phyloP scores from a whole-genome alignment of 345 rosid species.

The Ceriops tagal region DNA sequence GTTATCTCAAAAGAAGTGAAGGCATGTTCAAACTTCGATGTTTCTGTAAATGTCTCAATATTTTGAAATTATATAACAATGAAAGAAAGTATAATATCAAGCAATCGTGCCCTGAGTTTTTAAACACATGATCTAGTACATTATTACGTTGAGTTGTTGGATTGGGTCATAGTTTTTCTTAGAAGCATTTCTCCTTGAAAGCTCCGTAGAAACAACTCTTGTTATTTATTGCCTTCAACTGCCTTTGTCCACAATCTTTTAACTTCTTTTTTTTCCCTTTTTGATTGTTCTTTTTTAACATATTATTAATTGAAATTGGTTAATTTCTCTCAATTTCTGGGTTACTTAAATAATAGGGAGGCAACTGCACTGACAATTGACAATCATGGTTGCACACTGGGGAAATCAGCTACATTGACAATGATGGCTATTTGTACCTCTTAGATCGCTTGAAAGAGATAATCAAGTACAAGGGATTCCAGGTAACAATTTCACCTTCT shows the following conservation, averaged over 20 bases:
- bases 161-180: too few species aligned
- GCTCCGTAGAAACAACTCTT: too few species aligned
- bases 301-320: neutral
- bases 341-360: conserved; percentile 57
- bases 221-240: neutral
- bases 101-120: too few species aligned
- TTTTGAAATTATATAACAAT: too few species aligned
- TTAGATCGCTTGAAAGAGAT: conserved; percentile 77
- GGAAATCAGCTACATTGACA: conserved; percentile 67
- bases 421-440: conserved; percentile 66
- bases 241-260: neutral
- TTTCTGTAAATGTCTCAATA: too few species aligned
- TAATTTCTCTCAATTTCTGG: conserved; percentile 29
- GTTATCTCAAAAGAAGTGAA: too few species aligned
- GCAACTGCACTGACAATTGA: conserved; percentile 57
- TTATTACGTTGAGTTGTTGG: too few species aligned
- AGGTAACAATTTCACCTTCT: conserved; percentile 39
- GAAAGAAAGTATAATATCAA: too few species aligned
- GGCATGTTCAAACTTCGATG: too few species aligned
- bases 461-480: conserved; percentile 85
- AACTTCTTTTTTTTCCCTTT: neutral
- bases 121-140: too few species aligned
- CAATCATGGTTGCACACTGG: conserved; percentile 73
- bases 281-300: neutral
- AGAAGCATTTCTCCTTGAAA: too few species aligned